Base-by-base conservation (phyloP, 1,284 basidiomycete species). In the Vanrija sp. region DNA sequence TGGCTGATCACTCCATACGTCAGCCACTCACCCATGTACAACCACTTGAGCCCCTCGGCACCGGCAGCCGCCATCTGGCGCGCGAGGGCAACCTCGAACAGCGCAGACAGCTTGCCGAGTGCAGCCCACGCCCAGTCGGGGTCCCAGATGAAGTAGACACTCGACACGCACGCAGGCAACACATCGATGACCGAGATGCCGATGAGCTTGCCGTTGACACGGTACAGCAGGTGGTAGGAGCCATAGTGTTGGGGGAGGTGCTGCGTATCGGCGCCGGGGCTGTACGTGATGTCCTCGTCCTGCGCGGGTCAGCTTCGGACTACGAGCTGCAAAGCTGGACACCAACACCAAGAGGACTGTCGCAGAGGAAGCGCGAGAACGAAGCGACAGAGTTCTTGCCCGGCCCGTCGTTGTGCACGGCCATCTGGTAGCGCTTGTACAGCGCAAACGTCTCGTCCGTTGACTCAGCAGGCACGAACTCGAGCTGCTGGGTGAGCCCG, bases 131-230 rank as follows among this genome's bases (percentile, higher is more conserved):
- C 85, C 81, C 84, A 94, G 35, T 80, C 79, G 8, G 85, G 83
- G 65, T 92, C 84, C 77, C 96, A 98, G 77, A 95, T 87, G 71
- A 98, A 94, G 75, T 98, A 98, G 9, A 98, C 95, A 60, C 88
- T 91, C 15, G 91, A 95, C 4, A 98, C 86, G 62, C 95, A 94
- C 24, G 73, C 71, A 0, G 94, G 95, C 6, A 98, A 78, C 51
- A 99, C 86, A 70, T 98, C 96, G 53, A 98, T 79, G 14, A 98
- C 89, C 2, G 85, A 87, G 63, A 98, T 81, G 0, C 88, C 95
- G 44, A 98, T 83, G 14, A 98, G 79, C 66, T 85, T 69, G 9
- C 84, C 88, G 63, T 97, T 87, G 19, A 95, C 71, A 58, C 84
- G 82, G 68, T 94, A 94, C 44, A 91, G 53, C 60, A 92, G 88